Percentiles rank a stretch among this genome's conserved stretches.
Evolutionary conservation across 2,329 filamentous ascomycete genomes (phyloP).

Genomic region (Cladophialophora exuberans): DNA sequence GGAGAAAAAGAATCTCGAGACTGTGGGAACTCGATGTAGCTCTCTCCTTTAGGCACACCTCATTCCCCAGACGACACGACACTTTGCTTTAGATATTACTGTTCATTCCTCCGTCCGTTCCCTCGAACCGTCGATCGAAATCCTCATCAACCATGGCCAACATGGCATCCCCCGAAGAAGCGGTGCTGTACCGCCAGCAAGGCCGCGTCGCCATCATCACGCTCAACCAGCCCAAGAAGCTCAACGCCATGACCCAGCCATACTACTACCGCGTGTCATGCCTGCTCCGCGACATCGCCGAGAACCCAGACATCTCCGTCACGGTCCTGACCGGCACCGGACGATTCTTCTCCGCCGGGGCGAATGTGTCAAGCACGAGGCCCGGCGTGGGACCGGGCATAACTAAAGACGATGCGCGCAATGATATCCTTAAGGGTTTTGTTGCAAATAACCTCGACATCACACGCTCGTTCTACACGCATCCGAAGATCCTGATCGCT

Average conservation of each 20-base stretch:
- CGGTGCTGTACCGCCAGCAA: conserved; percentile 64
- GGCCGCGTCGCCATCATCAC: conserved; percentile 81
- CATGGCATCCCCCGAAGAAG: conserved; percentile 42
- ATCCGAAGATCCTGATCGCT: conserved; percentile 89
- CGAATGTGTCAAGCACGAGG: conserved; percentile 69
- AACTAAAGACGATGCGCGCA: conserved; percentile 49
- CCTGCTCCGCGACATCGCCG: conserved; percentile 75
- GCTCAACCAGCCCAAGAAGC: conserved; percentile 81
- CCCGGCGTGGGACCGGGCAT: conserved; percentile 45
- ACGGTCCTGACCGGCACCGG: conserved; percentile 85
- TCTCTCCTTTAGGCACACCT: neutral
- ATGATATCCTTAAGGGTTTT: conserved; percentile 71
- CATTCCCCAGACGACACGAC: neutral
- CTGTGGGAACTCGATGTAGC: neutral
- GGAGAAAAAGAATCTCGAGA: too few species aligned
- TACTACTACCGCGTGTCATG: conserved; percentile 78
- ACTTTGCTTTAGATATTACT: too few species aligned
- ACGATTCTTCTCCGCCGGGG: conserved; percentile 82
- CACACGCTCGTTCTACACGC: conserved; percentile 86
- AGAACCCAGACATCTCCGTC: conserved; percentile 77
- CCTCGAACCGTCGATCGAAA: neutral
- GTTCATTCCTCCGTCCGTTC: neutral
- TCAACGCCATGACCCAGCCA: conserved; percentile 75
- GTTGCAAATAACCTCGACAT: conserved; percentile 86
- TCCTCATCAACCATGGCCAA: neutral